Conservation (phyloP, 345 rosid species). For the Lenwebbia sp. region DNA sequence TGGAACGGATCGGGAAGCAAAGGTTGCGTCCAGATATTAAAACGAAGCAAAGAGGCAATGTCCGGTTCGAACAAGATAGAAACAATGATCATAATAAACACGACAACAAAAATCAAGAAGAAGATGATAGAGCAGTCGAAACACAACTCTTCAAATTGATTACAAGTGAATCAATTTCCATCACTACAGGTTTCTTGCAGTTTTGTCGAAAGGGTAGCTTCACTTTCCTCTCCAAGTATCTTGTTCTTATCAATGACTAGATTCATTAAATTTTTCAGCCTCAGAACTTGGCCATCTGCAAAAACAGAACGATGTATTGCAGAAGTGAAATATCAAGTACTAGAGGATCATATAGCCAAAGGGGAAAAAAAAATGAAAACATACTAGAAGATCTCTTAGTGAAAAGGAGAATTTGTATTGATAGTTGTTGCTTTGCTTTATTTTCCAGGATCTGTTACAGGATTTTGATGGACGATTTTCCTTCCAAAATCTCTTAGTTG, state of each 20-base stretch:
- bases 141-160: neutral
- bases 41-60: neutral
- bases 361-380: no score
- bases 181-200: neutral
- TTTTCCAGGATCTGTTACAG: neutral
- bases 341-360: no score
- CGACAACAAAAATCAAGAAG: neutral
- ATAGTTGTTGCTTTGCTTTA: neutral
- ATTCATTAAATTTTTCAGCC: no score
- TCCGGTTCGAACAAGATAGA: neutral
- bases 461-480: neutral
- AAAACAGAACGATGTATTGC: no score
- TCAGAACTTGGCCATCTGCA: no score
- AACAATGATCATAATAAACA: neutral
- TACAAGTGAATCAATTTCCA: neutral
- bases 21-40: neutral
- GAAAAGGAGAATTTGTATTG: neutral
- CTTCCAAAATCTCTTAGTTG: neutral
- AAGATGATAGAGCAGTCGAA: neutral
- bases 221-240: neutral
- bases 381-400: neutral
- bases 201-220: neutral
- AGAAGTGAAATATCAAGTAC: no score
- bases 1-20: accelerated
- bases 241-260: no score